These are phyloP conservation scores for Xylaria scruposa DNA, from an alignment of 495 filamentous ascomycete species.

Conservation along the genomic window DNA sequence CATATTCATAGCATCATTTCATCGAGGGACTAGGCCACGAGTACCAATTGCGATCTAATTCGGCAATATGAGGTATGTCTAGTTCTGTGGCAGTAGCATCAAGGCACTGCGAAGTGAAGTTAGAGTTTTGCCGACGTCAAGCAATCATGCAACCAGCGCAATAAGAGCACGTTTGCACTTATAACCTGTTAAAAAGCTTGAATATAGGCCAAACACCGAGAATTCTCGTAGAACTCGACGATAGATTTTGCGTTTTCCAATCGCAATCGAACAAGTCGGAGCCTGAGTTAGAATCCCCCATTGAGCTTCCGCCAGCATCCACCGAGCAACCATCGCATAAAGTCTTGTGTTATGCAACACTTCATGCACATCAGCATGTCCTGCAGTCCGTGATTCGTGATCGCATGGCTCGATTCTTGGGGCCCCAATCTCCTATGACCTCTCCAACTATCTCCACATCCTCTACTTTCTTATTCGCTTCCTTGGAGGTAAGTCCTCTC, in stretches of 20 bases:
- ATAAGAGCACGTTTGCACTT: background rate
- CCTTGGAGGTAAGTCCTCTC: background rate
- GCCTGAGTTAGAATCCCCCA: background rate
- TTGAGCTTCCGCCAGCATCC: background rate
- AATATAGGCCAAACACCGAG: background rate
- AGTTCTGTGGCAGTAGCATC: background rate
- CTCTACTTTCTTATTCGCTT: background rate
- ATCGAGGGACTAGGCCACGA: background rate
- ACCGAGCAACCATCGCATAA: background rate
- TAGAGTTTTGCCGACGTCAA: background rate
- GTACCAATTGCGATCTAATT: background rate
- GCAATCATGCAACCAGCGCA: background rate
- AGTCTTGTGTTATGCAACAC: slow-evolving; percentile 11
- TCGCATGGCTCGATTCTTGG: background rate
- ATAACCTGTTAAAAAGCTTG: background rate
- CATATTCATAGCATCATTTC: background rate
- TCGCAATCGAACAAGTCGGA: background rate
- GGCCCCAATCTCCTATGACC: background rate
- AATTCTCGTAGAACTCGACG: background rate
- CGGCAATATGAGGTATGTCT: background rate
- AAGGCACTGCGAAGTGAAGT: background rate
- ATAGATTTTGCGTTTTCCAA: background rate
- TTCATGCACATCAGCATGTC: slow-evolving; percentile 18
- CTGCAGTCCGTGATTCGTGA: slow-evolving; percentile 19
- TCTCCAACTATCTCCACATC: slow-evolving; percentile 11